phyloP scores from a whole-genome alignment of 805 yeast species.

The Metschnikowia lochheadii region DNA sequence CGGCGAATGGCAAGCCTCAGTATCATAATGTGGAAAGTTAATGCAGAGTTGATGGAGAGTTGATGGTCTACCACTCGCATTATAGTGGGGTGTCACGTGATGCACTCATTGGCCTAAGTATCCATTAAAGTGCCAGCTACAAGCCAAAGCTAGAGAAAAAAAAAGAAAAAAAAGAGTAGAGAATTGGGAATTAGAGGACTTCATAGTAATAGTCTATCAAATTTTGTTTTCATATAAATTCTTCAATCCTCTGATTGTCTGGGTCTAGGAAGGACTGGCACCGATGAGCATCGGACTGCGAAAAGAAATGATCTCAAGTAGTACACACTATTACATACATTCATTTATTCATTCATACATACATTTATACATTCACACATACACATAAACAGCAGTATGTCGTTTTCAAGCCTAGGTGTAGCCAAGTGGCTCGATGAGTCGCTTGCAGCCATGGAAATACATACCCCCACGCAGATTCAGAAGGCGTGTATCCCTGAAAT shows the following conservation, averaged over 20 bases:
- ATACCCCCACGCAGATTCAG: slow-evolving; percentile 84
- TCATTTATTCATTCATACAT: too few species aligned
- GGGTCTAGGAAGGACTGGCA: not conserved
- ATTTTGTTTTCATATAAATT: too few species aligned
- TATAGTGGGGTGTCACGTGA: slow-evolving; percentile 2
- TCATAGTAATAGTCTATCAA: too few species aligned
- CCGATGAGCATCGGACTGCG: slow-evolving; percentile 17
- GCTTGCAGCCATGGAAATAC: slow-evolving; percentile 73
- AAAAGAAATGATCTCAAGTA: slow-evolving; percentile 3
- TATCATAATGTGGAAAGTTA: not conserved
- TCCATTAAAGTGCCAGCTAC: not conserved
- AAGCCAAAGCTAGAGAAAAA: not conserved
- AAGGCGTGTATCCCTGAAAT: slow-evolving; percentile 84
- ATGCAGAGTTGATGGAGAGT: too few species aligned
- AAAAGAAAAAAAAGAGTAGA: not conserved
- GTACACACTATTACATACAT: too few species aligned
- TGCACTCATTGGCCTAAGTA: not conserved
- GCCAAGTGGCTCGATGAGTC: slow-evolving; percentile 86
- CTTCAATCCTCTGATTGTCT: too few species aligned
- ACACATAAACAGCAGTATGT: slow-evolving; percentile 18
- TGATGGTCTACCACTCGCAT: not conserved
- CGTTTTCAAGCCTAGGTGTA: slow-evolving; percentile 65
- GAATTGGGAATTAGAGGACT: not conserved
- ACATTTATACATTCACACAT: too few species aligned
- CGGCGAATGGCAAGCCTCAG: slow-evolving; percentile 3